phyloP scores from a whole-genome alignment of 352 stramenopile genomes.

The Globisporangium abappressorium region DNA sequence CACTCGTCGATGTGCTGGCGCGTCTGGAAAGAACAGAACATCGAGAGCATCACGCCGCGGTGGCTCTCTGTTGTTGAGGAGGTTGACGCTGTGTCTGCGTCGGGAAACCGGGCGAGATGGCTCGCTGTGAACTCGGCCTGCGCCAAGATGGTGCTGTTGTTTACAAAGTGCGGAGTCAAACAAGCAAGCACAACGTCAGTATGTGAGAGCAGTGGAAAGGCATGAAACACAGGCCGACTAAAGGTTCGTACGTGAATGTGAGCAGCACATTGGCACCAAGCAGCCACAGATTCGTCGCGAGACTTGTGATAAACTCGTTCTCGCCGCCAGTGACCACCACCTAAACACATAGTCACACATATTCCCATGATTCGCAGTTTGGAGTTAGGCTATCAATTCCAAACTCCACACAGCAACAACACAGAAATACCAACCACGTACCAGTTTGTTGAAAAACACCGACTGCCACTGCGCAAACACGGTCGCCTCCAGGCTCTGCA shows the following conservation, averaged over 20 bases:
- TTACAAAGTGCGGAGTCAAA: not conserved
- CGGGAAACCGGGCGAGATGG: conserved; percentile 48
- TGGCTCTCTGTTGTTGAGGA: conserved; percentile 7
- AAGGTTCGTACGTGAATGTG: conserved; percentile 50
- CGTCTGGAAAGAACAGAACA: conserved; percentile 47
- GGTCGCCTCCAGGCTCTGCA: conserved; percentile 10
- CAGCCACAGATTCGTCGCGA: conserved; percentile 65
- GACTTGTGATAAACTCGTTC: conserved; percentile 35
- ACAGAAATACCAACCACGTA: conserved; percentile 17
- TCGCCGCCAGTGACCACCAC: conserved; percentile 64
- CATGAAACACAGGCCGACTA: not conserved
- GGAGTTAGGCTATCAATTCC: conserved; percentile 1
- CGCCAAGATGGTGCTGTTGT: conserved; percentile 31
- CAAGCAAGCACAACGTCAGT: too few species aligned
- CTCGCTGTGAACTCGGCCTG: conserved; percentile 56
- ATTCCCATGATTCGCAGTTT: not conserved
- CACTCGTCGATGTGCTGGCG: conserved; percentile 53
- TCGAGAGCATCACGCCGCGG: conserved; percentile 54
- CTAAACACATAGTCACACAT: conserved; percentile 21
- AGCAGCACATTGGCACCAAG: conserved; percentile 63
- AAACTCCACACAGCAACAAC: not conserved
- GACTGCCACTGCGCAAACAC: conserved; percentile 27
- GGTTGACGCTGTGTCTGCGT: conserved; percentile 17
- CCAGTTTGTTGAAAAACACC: conserved; percentile 55
- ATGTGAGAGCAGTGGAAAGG: not conserved